phyloP scores from a whole-genome alignment of 2,329 filamentous ascomycete species.

The Sporothrix schenckii region DNA sequence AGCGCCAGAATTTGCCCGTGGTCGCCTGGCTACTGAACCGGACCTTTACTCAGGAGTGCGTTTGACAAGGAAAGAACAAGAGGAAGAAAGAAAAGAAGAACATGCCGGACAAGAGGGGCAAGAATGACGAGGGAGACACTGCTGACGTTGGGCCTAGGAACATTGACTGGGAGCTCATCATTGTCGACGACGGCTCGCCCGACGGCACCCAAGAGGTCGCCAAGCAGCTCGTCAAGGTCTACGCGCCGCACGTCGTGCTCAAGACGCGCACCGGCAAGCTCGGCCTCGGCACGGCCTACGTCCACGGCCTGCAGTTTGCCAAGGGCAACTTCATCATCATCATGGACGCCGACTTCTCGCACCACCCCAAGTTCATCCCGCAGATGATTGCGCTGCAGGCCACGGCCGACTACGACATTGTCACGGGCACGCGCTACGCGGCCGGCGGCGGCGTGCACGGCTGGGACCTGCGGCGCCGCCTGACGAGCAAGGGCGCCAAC shows the following conservation, averaged over 20 bases:
- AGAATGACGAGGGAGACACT: no score
- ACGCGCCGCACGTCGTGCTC: constrained; percentile 76
- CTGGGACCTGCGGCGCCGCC: constrained; percentile 91
- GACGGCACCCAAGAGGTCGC: constrained; percentile 93
- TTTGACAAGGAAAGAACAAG: not conserved
- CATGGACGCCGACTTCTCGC: constrained; percentile 99
- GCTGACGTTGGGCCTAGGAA: constrained; percentile 58
- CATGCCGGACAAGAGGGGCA: no score
- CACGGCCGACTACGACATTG: constrained; percentile 83
- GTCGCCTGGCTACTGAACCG: constrained; percentile 91
- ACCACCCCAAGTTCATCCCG: constrained; percentile 99
- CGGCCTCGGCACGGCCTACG: constrained; percentile 94
- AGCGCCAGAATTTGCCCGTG: constrained; percentile 94
- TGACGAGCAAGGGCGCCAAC: constrained; percentile 86
- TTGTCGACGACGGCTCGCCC: constrained; percentile 96
- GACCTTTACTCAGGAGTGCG: constrained; percentile 86
- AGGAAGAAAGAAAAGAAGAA: not conserved
- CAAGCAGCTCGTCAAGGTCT: constrained; percentile 84
- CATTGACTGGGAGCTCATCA: constrained; percentile 95
- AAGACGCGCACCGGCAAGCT: constrained; percentile 92
- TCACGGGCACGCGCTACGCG: constrained; percentile 93
- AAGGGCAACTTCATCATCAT: constrained; percentile 97
- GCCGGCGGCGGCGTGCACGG: constrained; percentile 88
- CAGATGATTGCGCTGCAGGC: constrained; percentile 86
- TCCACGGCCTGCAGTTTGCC: constrained; percentile 87